phyloP scores from a whole-genome alignment of 176 grass and related monocot species.

The Juncus inflexus region DNA sequence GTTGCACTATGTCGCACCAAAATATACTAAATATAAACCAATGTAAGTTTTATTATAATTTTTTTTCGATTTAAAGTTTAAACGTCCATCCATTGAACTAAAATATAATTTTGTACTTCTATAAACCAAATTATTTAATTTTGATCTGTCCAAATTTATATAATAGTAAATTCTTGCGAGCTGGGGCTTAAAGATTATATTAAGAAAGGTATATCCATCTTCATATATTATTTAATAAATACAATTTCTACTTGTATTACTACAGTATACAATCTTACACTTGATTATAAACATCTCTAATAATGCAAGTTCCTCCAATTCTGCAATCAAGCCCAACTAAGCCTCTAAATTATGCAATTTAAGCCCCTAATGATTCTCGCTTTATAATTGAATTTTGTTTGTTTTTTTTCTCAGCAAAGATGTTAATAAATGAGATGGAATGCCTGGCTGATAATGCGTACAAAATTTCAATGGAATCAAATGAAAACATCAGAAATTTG shows the following conservation, averaged over 20 bases:
- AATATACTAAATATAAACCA: conserved; percentile 54
- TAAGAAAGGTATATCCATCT: conserved; percentile 35
- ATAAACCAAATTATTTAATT: not conserved
- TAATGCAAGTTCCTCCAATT: too few species aligned
- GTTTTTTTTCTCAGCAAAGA: not conserved
- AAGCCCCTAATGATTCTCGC: not conserved
- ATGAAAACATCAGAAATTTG: conserved; percentile 15
- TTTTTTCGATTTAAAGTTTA: not conserved
- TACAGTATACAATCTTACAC: too few species aligned
- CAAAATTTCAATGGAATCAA: conserved; percentile 16
- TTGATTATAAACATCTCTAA: too few species aligned
- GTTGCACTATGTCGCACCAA: conserved; percentile 33
- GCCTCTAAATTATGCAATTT: not conserved
- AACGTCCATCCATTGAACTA: not conserved
- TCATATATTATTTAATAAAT: conserved; percentile 5
- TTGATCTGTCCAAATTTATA: conserved; percentile 3
- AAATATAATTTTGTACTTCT: not conserved
- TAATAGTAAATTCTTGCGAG: conserved; percentile 44
- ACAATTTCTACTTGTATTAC: conserved; percentile 13
- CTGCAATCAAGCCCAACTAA: not conserved
- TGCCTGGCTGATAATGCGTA: conserved; percentile 1
- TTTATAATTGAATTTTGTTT: not conserved
- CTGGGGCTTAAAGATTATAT: conserved; percentile 45
- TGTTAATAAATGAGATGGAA: not conserved
- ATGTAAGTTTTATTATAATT: conserved; percentile 35